Evolutionary conservation across 2,329 filamentous ascomycete species (phyloP).

Genomic region (Curvularia sp.): DNA sequence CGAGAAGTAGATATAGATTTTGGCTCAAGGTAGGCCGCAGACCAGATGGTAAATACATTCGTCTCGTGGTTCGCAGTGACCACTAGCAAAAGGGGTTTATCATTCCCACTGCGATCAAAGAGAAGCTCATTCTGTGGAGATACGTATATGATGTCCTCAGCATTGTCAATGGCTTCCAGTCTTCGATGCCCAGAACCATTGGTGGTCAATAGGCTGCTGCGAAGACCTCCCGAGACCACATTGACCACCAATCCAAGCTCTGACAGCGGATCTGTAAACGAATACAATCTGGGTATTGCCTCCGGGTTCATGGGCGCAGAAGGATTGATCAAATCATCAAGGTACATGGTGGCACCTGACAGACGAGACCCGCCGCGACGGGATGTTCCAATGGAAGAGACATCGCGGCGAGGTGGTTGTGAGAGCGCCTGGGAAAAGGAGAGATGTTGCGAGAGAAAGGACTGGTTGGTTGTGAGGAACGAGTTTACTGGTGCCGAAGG

Average conservation of each 20-base stretch:
- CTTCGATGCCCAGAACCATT: constrained; percentile 44
- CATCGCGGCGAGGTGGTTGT: constrained; percentile 39
- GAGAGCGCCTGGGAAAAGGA: constrained; percentile 54
- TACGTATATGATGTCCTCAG: constrained; percentile 85
- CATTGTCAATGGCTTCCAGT: constrained; percentile 70
- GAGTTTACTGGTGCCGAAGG: constrained; percentile 77
- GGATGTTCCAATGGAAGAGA: constrained; percentile 38
- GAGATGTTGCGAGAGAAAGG: constrained; percentile 63
- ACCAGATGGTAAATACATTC: constrained; percentile 84
- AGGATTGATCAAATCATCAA: constrained; percentile 42
- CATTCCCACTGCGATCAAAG: constrained; percentile 54
- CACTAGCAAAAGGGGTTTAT: constrained; percentile 68
- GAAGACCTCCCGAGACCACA: constrained; percentile 39
- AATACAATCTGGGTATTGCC: constrained; percentile 78
- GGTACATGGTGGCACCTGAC: constrained; percentile 34
- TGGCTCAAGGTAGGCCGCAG: constrained; percentile 75
- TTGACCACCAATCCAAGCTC: constrained; percentile 82
- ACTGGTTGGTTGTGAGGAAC: constrained; percentile 65
- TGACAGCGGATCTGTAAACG: constrained; percentile 82
- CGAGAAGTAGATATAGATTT: constrained; percentile 59
- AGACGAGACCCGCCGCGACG: constrained; percentile 32
- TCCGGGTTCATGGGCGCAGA: constrained; percentile 40
- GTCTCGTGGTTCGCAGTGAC: constrained; percentile 81
- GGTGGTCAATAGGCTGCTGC: constrained; percentile 38
- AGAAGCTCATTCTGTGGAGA: constrained; percentile 68